phyloP scores from a whole-genome alignment of 2,329 filamentous ascomycete species.

The Daldinia eschscholtzii region DNA sequence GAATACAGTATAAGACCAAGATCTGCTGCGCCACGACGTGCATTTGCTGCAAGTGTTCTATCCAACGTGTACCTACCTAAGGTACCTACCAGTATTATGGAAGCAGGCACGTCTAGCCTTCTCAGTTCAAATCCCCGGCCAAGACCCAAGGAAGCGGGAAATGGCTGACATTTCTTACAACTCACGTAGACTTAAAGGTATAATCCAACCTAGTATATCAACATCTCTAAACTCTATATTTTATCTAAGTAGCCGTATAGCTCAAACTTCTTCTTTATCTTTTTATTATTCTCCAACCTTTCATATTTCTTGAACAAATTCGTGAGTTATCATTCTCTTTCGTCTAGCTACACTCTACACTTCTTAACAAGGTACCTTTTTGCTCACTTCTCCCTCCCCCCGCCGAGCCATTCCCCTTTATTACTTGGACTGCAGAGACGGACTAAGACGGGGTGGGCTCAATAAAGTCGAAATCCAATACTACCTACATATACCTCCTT shows the following conservation, averaged over 20 bases:
- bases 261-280: neutral
- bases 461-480: conserved; percentile 1
- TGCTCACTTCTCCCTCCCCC: neutral
- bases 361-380: neutral
- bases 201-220: no score
- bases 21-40: neutral
- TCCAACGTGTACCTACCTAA: neutral
- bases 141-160: conserved; percentile 1
- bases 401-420: neutral
- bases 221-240: neutral
- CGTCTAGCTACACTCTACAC: neutral
- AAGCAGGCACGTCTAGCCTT: conserved; percentile 9
- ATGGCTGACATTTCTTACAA: conserved; percentile 18
- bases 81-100: neutral
- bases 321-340: neutral
- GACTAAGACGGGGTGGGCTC: neutral
- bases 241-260: neutral
- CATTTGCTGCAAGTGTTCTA: neutral
- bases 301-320: neutral
- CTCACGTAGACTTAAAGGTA: no score
- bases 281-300: neutral
- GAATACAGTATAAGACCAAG: neutral
- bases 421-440: neutral
- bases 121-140: conserved; percentile 18
- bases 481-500: conserved; percentile 7